These are phyloP conservation scores for Alternaria alternata DNA, from an alignment of 2,329 filamentous ascomycete genomes.

Conservation along the genomic window DNA sequence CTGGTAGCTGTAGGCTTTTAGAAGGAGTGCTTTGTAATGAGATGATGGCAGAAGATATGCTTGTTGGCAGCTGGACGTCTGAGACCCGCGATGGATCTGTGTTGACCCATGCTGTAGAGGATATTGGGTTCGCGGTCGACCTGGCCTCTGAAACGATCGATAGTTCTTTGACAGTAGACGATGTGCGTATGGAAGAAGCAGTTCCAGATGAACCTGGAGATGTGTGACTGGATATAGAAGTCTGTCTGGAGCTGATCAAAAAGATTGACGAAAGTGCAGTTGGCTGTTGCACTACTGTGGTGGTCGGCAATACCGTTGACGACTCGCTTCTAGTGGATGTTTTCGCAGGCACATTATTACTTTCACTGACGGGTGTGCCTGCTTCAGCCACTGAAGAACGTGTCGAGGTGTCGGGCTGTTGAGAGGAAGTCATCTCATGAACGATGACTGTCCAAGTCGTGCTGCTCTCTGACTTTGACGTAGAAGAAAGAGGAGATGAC, in stretches of 20 bases:
- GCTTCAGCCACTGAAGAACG: neutral
- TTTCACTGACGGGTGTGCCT: neutral
- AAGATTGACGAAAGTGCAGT: neutral
- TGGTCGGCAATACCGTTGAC: neutral
- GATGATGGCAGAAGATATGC: neutral
- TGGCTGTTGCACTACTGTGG: neutral
- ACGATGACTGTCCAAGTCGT: neutral
- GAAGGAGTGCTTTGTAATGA: neutral
- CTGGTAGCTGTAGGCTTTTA: neutral
- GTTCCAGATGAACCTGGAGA: neutral
- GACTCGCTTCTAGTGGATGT: neutral
- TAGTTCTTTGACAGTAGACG: neutral
- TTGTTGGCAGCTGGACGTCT: neutral
- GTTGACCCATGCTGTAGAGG: neutral
- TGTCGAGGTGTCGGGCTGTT: neutral
- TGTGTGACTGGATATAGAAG: neutral
- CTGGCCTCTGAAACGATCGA: neutral
- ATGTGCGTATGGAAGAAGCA: neutral
- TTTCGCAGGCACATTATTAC: neutral
- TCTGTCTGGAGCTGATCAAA: neutral
- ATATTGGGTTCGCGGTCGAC: neutral
- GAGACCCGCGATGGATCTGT: neutral
- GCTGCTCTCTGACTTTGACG: neutral
- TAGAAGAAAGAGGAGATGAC: neutral
- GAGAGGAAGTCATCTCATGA: neutral